A percentile compares a stretch with the other conserved stretches of the same genome.
Evolutionary conservation across 257 asterid genomes (phyloP).

Genomic region (Solanum ossicruentum): DNA sequence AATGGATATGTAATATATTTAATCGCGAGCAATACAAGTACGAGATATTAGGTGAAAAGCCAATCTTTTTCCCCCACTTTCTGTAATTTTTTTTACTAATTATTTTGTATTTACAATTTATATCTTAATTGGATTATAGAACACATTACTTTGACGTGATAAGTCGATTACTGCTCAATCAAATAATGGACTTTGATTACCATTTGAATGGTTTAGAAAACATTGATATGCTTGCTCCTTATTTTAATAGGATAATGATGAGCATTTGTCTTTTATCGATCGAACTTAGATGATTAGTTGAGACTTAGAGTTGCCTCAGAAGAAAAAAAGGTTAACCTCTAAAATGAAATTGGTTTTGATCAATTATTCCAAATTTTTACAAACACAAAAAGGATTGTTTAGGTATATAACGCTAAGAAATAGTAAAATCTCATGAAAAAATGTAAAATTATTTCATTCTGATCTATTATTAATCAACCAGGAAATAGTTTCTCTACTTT

Average conservation of each 20-base stretch:
- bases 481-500: no score
- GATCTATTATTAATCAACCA: no score
- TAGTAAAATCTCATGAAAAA: no score
- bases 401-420: neutral
- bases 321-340: neutral
- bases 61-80: fast-evolving
- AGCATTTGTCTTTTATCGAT: neutral
- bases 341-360: neutral
- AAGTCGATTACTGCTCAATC: neutral
- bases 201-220: neutral
- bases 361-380: neutral
- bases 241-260: neutral
- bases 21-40: neutral
- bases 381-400: neutral
- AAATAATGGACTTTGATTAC: neutral
- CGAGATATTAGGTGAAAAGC: neutral
- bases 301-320: neutral
- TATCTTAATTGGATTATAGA: neutral
- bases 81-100: neutral
- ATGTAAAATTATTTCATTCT: no score
- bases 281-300: neutral
- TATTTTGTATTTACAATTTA: neutral
- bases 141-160: neutral
- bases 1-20: neutral
- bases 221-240: neutral